These are phyloP conservation scores for Lophiostoma macrostomum DNA, from an alignment of 495 filamentous ascomycete genomes.

Conservation along the genomic window DNA sequence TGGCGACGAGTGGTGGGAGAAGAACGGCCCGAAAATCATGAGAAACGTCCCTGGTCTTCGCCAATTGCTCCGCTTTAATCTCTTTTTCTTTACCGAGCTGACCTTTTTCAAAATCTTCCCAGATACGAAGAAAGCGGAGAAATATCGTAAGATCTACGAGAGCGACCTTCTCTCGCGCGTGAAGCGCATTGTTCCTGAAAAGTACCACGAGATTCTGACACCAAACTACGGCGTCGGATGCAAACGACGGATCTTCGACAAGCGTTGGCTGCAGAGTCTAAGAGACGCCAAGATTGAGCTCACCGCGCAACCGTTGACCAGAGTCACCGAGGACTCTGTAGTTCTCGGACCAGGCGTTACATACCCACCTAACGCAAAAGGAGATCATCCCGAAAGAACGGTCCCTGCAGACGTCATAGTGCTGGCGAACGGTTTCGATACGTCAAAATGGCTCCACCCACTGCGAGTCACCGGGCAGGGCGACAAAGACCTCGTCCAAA, in stretches of 20 bases:
- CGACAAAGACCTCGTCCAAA: slow-evolving; percentile 50
- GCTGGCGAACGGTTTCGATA: slow-evolving; percentile 42
- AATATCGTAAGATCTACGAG: slow-evolving; percentile 43
- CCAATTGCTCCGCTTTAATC: slow-evolving; percentile 34
- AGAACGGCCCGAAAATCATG: slow-evolving; percentile 44
- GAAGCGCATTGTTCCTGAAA: slow-evolving; percentile 50
- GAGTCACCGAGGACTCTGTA: slow-evolving; percentile 49
- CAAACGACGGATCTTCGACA: slow-evolving; percentile 56
- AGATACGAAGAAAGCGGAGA: slow-evolving; percentile 12
- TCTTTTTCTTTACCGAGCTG: slow-evolving; percentile 44
- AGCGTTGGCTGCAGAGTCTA: slow-evolving; percentile 54
- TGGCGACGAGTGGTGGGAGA: slow-evolving; percentile 44
- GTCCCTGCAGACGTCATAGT: slow-evolving; percentile 49
- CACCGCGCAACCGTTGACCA: slow-evolving; percentile 53
- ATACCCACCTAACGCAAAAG: slow-evolving; percentile 41
- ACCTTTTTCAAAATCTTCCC: slow-evolving; percentile 35
- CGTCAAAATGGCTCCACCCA: slow-evolving; percentile 42
- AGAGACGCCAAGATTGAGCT: slow-evolving; percentile 55
- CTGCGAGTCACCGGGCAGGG: slow-evolving; percentile 47
- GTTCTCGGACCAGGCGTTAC: slow-evolving; percentile 52
- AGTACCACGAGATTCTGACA: slow-evolving; percentile 63
- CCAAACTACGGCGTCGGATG: slow-evolving; percentile 62
- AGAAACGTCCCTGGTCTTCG: slow-evolving; percentile 48
- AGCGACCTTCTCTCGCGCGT: slow-evolving; percentile 48
- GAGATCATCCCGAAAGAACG: slow-evolving; percentile 30